Conservation (phyloP, 2,329 filamentous ascomycete species). For the Colletotrichum endophyticum region DNA sequence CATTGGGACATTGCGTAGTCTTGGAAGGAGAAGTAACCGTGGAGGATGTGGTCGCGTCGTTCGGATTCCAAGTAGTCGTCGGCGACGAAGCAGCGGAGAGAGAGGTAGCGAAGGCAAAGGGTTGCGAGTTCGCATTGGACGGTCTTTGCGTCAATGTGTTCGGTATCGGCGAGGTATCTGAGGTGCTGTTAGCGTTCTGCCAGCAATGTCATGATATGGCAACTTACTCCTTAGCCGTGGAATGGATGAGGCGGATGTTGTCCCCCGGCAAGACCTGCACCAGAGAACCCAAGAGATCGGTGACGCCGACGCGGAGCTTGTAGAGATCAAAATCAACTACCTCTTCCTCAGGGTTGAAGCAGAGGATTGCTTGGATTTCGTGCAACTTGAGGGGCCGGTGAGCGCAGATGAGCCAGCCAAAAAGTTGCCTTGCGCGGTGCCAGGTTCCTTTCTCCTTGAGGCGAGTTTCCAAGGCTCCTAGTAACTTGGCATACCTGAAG, state of each 20-base stretch:
- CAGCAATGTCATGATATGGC: neutral
- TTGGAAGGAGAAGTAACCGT: constrained; percentile 38
- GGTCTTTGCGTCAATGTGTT: constrained; percentile 24
- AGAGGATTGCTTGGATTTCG: constrained; percentile 42
- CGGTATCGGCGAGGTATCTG: constrained; percentile 27
- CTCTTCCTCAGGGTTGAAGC: constrained; percentile 23
- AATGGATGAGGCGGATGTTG: constrained; percentile 41
- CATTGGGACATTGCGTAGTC: constrained; percentile 42
- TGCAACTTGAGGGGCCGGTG: constrained; percentile 43
- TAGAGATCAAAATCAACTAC: constrained; percentile 24
- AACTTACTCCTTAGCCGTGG: constrained; percentile 38
- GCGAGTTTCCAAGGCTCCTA: constrained; percentile 17
- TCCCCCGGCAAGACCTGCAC: constrained; percentile 34
- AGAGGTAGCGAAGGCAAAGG: constrained; percentile 39
- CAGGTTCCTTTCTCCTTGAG: constrained; percentile 19
- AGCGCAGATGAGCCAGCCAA: constrained; percentile 45
- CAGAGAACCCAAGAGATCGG: constrained; percentile 39
- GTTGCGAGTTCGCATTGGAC: constrained; percentile 35
- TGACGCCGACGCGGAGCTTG: constrained; percentile 25
- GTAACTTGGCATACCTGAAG: constrained; percentile 32
- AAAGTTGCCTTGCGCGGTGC: constrained; percentile 30
- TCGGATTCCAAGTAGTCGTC: constrained; percentile 6
- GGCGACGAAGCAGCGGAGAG: constrained; percentile 33
- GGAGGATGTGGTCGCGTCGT: constrained; percentile 13
- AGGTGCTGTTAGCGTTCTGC: fast-evolving